These are phyloP conservation scores for Boletus vinaceobasis DNA, from an alignment of 768 basidiomycete species.

Conservation along the genomic window DNA sequence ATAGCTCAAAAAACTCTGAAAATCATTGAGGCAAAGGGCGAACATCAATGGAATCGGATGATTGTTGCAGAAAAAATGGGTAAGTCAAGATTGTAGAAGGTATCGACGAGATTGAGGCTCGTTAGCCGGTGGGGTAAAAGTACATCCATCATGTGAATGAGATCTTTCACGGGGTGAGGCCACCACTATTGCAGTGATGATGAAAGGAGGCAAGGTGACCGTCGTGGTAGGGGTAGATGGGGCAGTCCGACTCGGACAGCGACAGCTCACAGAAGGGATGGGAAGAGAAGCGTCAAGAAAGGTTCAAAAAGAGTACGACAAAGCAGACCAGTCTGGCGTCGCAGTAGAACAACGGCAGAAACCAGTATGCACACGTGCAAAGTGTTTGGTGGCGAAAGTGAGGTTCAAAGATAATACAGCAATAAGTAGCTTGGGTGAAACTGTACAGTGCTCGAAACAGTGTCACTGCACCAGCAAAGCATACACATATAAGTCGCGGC, in stretches of 20 bases:
- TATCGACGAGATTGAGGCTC: conserved; percentile 37
- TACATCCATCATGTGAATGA: conserved; percentile 15
- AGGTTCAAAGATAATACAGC: conserved; percentile 22
- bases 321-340: conserved; percentile 28
- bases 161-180: conserved; percentile 15
- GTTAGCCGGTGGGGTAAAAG: conserved; percentile 31
- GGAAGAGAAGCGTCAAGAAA: not conserved
- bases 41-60: not conserved
- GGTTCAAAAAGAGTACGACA: conserved; percentile 12
- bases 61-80: not conserved
- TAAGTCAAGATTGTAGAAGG: conserved; percentile 9
- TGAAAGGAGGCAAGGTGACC: not conserved
- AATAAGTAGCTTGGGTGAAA: conserved; percentile 16
- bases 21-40: not conserved
- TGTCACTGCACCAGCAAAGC: conserved; percentile 9
- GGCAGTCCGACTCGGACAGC: conserved; percentile 9
- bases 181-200: not conserved
- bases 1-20: not conserved
- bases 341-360: conserved; percentile 21
- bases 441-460: conserved; percentile 18
- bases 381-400: not conserved
- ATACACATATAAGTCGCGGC: conserved; percentile 5
- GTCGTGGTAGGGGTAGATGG: not conserved
- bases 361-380: conserved; percentile 19
- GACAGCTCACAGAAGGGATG: conserved; percentile 1